Evolutionary conservation across 805 yeast species (phyloP).

Genomic region (Ogataea paraovalis): DNA sequence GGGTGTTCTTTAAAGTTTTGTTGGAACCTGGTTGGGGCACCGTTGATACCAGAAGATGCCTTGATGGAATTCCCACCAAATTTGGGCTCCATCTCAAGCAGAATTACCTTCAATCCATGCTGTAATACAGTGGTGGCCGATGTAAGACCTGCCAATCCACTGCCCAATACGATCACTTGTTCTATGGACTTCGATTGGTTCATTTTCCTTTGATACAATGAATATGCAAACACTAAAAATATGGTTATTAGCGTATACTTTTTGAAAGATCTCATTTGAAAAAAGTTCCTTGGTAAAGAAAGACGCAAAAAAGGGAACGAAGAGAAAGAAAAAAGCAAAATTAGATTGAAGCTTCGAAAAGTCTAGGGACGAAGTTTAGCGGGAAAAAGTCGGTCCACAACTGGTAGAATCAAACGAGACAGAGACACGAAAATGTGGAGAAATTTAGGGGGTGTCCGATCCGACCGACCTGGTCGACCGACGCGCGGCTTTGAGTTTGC

Average conservation of each 20-base stretch:
- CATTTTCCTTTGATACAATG: neutral
- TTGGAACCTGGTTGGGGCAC: constrained; percentile 67
- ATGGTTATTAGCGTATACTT: neutral
- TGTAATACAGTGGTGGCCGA: constrained; percentile 18
- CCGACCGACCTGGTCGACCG: too few species aligned
- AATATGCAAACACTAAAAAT: neutral
- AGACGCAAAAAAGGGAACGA: neutral
- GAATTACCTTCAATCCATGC: constrained; percentile 46
- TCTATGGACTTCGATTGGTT: neutral
- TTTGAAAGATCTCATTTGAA: neutral
- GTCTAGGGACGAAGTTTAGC: too few species aligned
- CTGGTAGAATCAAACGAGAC: too few species aligned
- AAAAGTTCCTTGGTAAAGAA: too few species aligned
- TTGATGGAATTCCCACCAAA: constrained; percentile 64
- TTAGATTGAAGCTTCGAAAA: too few species aligned
- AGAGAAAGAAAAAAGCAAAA: neutral
- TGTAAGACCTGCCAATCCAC: constrained; percentile 55
- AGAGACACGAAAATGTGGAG: too few species aligned
- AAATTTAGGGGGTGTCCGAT: too few species aligned
- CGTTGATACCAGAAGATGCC: constrained; percentile 69
- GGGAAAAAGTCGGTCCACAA: neutral
- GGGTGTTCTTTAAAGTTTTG: constrained; percentile 40
- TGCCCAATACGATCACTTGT: constrained; percentile 47
- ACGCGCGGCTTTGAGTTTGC: too few species aligned
- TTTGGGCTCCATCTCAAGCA: constrained; percentile 57